Evolutionary conservation across 495 filamentous ascomycete species (phyloP).

Genomic region (Penicillium canariense): DNA sequence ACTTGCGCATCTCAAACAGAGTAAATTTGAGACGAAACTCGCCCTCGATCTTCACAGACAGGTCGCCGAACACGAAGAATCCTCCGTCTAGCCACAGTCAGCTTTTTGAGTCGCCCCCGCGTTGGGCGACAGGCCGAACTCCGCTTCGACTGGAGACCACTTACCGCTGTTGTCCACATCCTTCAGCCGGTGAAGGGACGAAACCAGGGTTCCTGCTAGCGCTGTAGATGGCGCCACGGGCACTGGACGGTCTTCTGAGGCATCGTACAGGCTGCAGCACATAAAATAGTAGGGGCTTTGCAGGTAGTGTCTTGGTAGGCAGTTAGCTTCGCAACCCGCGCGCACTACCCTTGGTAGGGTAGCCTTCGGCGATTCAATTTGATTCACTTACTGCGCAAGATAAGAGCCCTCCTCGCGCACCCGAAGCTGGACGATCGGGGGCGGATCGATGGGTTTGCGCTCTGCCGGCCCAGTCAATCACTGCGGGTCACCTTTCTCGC

Average conservation of each 20-base stretch:
- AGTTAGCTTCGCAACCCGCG: neutral
- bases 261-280: slow-evolving; percentile 67
- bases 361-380: slow-evolving; percentile 2
- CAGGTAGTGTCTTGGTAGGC: slow-evolving; percentile 57
- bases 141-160: slow-evolving; percentile 11
- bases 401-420: slow-evolving; percentile 65
- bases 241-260: slow-evolving; percentile 57
- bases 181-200: slow-evolving; percentile 90
- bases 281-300: slow-evolving; percentile 83
- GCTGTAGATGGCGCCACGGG: slow-evolving; percentile 50
- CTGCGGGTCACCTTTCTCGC: neutral
- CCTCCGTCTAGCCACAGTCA: slow-evolving; percentile 62
- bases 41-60: slow-evolving; percentile 82
- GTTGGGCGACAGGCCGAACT: neutral
- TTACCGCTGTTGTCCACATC: slow-evolving; percentile 80
- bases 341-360: no score
- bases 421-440: slow-evolving; percentile 83
- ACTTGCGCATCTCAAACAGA: slow-evolving; percentile 81
- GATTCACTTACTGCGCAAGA: slow-evolving; percentile 61
- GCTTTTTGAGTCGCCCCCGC: neutral
- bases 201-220: slow-evolving; percentile 79
- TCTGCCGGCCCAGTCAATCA: slow-evolving; percentile 47
- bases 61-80: slow-evolving; percentile 95
- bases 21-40: slow-evolving; percentile 78
- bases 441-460: slow-evolving; percentile 92